Percentiles rank a stretch among this genome's conserved stretches.
These are phyloP conservation scores for Pseudozyma tsukubaensis DNA, from an alignment of 1,284 basidiomycete species.

Conservation along the genomic window DNA sequence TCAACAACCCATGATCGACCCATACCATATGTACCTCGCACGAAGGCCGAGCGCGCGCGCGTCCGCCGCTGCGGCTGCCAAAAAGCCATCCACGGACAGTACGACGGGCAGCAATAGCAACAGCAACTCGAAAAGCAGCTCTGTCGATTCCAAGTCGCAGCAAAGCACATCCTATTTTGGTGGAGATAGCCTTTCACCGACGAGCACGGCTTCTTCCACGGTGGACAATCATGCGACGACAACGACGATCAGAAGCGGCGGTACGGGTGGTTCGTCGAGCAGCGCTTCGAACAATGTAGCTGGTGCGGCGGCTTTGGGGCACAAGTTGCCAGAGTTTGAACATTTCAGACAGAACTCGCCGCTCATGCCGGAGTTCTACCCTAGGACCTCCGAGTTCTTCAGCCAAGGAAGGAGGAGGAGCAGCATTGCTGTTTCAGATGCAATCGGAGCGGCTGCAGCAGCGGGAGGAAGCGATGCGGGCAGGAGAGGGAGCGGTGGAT, in stretches of 20 bases:
- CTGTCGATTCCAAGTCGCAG: conserved; percentile 32
- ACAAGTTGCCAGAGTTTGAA: conserved; percentile 48
- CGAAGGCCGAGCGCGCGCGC: conserved; percentile 16
- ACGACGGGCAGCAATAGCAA: not conserved
- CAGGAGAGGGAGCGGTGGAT: not conserved
- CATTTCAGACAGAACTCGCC: conserved; percentile 44
- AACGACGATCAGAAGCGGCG: not conserved
- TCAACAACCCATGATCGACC: conserved; percentile 38
- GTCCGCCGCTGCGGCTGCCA: not conserved
- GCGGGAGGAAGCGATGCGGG: not conserved
- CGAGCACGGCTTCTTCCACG: conserved; percentile 29
- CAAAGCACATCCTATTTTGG: conserved; percentile 31
- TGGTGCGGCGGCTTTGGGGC: conserved; percentile 14
- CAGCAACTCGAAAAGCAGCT: conserved; percentile 24
- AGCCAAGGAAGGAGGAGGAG: conserved; percentile 39
- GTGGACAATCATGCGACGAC: conserved; percentile 22
- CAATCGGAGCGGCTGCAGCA: not conserved
- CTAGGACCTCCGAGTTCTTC: conserved; percentile 49
- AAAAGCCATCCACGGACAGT: conserved; percentile 1
- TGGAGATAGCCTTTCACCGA: conserved; percentile 29
- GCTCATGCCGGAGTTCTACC: conserved; percentile 43
- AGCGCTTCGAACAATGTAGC: conserved; percentile 12
- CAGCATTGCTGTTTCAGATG: conserved; percentile 22
- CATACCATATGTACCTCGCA: conserved; percentile 36
- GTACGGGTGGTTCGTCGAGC: conserved; percentile 25